Conservation (phyloP, 345 rosid species). For the Raphanus raphanistrum region DNA sequence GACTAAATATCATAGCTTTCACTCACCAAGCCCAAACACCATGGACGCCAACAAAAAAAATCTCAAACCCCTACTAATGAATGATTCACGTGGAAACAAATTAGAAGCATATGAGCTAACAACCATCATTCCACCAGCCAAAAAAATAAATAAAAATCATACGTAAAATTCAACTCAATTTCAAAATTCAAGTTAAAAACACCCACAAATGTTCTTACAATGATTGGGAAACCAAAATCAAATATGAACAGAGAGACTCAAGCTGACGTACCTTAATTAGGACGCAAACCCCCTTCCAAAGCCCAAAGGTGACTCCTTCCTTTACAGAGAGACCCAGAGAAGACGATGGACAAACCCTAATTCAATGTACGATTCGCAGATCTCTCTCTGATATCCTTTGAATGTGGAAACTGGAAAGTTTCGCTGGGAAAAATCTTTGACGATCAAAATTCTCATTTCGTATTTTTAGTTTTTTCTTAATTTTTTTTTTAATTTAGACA, state of each 20-base stretch:
- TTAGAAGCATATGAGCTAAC: conserved; percentile 44
- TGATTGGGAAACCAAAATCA: too few species aligned
- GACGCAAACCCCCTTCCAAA: conserved; percentile 12
- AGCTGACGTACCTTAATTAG: conserved; percentile 46
- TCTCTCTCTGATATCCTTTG: conserved; percentile 23
- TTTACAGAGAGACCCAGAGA: conserved; percentile 24
- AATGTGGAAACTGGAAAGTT: conserved; percentile 18
- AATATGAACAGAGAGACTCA: too few species aligned
- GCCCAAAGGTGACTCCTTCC: conserved; percentile 27
- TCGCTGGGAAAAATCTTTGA: background rate
- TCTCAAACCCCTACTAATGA: background rate
- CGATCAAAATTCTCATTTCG: background rate
- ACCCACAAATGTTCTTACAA: background rate
- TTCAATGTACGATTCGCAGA: conserved; percentile 35
- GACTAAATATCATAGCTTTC: conserved; percentile 48
- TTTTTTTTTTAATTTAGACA: background rate
- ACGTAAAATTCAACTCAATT: conserved; percentile 1
- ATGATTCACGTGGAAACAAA: conserved; percentile 40
- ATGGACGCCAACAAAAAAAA: conserved; percentile 15
- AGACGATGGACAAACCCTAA: conserved; percentile 47
- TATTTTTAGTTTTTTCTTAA: background rate
- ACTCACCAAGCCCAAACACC: conserved; percentile 43
- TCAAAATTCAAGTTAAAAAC: background rate
- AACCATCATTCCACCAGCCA: conserved; percentile 53
- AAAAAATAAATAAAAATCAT: conserved; percentile 3